phyloP scores from a whole-genome alignment of 495 filamentous ascomycete species.

The Thermochaetoides thermophila region DNA sequence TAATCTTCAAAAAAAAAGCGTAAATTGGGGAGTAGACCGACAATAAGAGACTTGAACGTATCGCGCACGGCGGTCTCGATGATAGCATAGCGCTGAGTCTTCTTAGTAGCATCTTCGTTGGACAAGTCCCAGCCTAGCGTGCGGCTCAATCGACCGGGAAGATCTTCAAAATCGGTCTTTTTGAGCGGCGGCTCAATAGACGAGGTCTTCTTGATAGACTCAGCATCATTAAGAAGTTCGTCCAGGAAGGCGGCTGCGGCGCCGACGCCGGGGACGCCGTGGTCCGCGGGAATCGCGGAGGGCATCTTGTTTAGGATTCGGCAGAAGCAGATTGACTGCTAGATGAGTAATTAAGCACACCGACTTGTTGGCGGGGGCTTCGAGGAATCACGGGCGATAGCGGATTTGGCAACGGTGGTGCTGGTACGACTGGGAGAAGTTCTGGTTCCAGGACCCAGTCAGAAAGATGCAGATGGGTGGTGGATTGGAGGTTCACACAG shows the following conservation, averaged over 20 bases:
- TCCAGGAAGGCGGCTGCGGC: constrained; percentile 41
- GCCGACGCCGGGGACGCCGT: constrained; percentile 41
- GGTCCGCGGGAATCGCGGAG: constrained; percentile 20
- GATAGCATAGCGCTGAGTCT: constrained; percentile 40
- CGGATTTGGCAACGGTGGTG: too few relatives aligned
- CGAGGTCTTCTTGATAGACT: constrained; percentile 44
- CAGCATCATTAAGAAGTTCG: constrained; percentile 48
- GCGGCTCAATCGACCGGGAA: constrained; percentile 26
- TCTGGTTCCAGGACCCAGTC: too few relatives aligned
- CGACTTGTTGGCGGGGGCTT: too few relatives aligned
- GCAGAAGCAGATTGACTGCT: too few relatives aligned
- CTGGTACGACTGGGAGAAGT: too few relatives aligned
- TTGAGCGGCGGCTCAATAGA: constrained; percentile 68
- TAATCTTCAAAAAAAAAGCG: neutral
- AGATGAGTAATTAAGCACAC: neutral
- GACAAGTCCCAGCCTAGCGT: constrained; percentile 17
- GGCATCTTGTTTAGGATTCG: too few relatives aligned
- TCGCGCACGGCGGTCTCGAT: constrained; percentile 67
- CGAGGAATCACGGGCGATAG: too few relatives aligned
- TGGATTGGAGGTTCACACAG: too few relatives aligned
- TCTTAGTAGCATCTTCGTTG: constrained; percentile 21
- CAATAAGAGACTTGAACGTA: constrained; percentile 60
- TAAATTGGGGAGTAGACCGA: constrained; percentile 27
- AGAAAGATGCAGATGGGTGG: too few relatives aligned
- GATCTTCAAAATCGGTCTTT: constrained; percentile 40